Conservation (phyloP, 768 basidiomycete species). For the Lactifluus rugatus region DNA sequence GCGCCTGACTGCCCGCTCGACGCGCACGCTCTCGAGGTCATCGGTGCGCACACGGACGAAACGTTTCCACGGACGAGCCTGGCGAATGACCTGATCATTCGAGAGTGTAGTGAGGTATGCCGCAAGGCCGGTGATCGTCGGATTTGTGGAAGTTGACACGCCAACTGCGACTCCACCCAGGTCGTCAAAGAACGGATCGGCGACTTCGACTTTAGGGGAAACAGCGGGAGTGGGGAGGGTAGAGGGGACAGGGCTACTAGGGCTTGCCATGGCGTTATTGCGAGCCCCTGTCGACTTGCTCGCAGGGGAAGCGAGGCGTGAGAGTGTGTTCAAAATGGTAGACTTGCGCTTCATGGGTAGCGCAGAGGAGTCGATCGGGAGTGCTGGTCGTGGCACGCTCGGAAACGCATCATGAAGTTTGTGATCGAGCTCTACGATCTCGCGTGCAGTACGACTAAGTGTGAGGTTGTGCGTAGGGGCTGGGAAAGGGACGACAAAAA, state of each 20-base stretch:
- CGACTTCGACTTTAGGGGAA: slow-evolving; percentile 46
- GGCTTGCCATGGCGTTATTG: slow-evolving; percentile 22
- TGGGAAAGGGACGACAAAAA: slow-evolving; percentile 26
- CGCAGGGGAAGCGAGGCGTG: slow-evolving; percentile 69
- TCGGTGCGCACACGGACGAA: slow-evolving; percentile 82
- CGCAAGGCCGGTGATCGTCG: slow-evolving; percentile 50
- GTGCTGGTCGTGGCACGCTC: slow-evolving; percentile 43
- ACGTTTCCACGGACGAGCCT: slow-evolving; percentile 66
- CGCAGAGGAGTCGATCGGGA: slow-evolving; percentile 49
- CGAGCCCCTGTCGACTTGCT: slow-evolving; percentile 36
- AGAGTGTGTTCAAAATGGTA: slow-evolving; percentile 78
- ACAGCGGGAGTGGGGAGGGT: slow-evolving; percentile 34
- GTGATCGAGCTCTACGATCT: slow-evolving; percentile 72
- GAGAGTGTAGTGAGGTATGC: slow-evolving; percentile 73
- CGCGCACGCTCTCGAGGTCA: slow-evolving; percentile 78
- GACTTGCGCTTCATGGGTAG: slow-evolving; percentile 66
- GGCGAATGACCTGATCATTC: slow-evolving; percentile 53
- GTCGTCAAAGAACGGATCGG: slow-evolving; percentile 48
- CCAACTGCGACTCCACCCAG: slow-evolving; percentile 20
- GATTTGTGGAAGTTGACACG: slow-evolving; percentile 22
- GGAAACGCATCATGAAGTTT: slow-evolving; percentile 65
- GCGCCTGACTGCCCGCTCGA: slow-evolving; percentile 81
- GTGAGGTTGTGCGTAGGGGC: slow-evolving; percentile 88
- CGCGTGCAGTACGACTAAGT: slow-evolving; percentile 64
- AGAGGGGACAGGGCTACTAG: slow-evolving; percentile 27